A percentile compares a stretch with the other conserved stretches of the same genome.
These are phyloP conservation scores for Penicillium sp. DNA, from an alignment of 2,329 filamentous ascomycete species.

Conservation along the genomic window DNA sequence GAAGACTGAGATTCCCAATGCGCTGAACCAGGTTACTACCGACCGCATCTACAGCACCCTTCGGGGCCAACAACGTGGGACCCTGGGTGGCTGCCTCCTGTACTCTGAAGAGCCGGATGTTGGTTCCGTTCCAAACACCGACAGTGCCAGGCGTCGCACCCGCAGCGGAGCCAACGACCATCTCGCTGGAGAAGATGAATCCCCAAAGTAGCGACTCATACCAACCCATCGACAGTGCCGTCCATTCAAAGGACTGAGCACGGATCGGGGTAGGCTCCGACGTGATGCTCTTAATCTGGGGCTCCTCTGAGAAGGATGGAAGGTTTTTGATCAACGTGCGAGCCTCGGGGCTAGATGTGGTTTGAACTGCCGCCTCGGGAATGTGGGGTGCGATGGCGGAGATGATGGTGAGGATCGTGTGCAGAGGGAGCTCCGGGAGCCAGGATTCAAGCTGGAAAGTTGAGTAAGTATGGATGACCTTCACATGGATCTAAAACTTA, in stretches of 20 bases:
- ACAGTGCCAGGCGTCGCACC: constrained; percentile 68
- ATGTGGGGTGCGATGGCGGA: constrained; percentile 51
- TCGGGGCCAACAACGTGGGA: constrained; percentile 74
- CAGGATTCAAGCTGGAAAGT: constrained; percentile 70
- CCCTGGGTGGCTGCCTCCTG: constrained; percentile 77
- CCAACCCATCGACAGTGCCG: constrained; percentile 82
- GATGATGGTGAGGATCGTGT: constrained; percentile 76
- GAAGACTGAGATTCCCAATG: constrained; percentile 73
- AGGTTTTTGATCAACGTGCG: constrained; percentile 42
- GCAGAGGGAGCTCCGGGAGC: constrained; percentile 85
- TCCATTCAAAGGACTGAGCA: constrained; percentile 93
- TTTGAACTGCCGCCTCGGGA: constrained; percentile 46
- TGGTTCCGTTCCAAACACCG: constrained; percentile 89
- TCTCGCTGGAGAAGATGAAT: constrained; percentile 84
- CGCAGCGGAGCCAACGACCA: constrained; percentile 54
- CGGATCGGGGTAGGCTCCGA: constrained; percentile 65
- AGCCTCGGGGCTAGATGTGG: constrained; percentile 36
- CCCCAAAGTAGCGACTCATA: constrained; percentile 94
- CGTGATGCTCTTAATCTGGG: constrained; percentile 62
- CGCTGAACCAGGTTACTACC: constrained; percentile 83
- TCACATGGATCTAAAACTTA: constrained; percentile 30
- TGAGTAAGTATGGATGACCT: constrained; percentile 11
- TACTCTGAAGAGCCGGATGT: constrained; percentile 81
- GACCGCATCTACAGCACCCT: constrained; percentile 88
- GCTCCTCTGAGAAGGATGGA: constrained; percentile 42